These are phyloP conservation scores for Gossypium longicalyx DNA, from an alignment of 345 rosid genomes.

Conservation along the genomic window DNA sequence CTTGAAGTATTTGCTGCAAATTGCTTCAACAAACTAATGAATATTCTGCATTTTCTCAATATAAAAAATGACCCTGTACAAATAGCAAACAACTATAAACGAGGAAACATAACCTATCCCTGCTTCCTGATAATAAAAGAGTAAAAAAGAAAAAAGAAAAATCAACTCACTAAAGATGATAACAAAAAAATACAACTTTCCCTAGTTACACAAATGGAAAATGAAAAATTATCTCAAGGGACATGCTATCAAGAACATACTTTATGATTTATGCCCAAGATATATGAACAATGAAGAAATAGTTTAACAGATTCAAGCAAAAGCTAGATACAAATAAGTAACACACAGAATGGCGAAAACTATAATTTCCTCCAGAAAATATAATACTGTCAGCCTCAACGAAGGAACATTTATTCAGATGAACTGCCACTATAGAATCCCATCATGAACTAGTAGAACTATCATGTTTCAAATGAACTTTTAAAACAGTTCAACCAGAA, in stretches of 20 bases:
- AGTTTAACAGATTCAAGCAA: not conserved
- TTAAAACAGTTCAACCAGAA: too few relatives aligned
- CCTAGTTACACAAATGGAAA: not conserved
- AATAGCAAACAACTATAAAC: not conserved
- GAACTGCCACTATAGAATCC: too few relatives aligned
- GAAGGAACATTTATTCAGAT: too few relatives aligned
- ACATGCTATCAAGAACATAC: not conserved
- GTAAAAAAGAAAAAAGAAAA: too few relatives aligned
- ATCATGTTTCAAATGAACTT: too few relatives aligned
- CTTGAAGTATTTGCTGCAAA: conserved; percentile 93
- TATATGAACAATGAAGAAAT: not conserved
- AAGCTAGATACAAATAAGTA: not conserved
- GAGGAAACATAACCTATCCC: not conserved
- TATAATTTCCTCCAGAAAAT: too few relatives aligned
- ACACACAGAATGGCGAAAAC: not conserved
- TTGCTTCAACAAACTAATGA: conserved; percentile 24
- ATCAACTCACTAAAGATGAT: not conserved
- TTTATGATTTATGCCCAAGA: not conserved
- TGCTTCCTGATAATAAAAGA: not conserved
- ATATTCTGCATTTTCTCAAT: not conserved
- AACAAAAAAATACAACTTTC: not conserved
- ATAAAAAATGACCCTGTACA: not conserved
- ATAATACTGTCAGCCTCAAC: too few relatives aligned
- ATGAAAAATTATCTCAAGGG: not conserved
- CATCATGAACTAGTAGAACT: too few relatives aligned